Base-by-base conservation (phyloP, 2,329 filamentous ascomycete species). In the Aspergillus sojae region DNA sequence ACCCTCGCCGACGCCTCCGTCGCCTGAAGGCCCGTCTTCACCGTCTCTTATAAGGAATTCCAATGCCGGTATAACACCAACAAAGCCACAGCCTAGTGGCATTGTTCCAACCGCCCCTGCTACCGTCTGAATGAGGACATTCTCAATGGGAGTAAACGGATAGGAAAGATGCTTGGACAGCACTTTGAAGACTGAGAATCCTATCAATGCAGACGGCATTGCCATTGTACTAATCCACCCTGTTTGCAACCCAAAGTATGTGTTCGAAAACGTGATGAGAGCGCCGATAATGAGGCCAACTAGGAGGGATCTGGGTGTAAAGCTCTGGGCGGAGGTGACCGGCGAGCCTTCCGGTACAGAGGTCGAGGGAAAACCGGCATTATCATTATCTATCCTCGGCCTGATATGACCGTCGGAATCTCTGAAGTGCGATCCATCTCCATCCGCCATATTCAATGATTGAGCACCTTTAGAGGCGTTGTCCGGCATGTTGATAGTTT, bases 221-320 rank as follows among this genome's bases (percentile, higher is more conserved):
- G 93, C 92, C 95, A 99, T 98, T 69, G 92, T 92, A 72, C 89
- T 88, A 43, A 92, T 86, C 89, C 89, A 91, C 68, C 89, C 89
- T 32, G 92, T 96, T 80, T 98, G 95, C 36, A 99, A 83, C n/a
- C 95, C 95, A 76, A 99, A 99, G 78, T 98, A 99, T 83, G 96
- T 97, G 76, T 99, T 99, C 58, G 92, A 96, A 77, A 97, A 97
- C 75, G 92, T 95, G 73, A 98, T 97, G 61, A 98, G 83, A 5
- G 95, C 87, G 46, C 95, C 95, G 67, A 99, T 95, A 4, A 87
- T 81, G 6, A 96, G 83, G 19, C 95, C 95, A 32, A 92, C 92
- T 5, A 88, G 75, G 45, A 98, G 84, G 57, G 93, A 93, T 61
- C 95, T 90, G 30, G 90, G 62, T 0, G 95, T 98, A 80, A 99